Evolutionary conservation across 306 rosid genomes (phyloP), one percentile per base, ranked within the genome.

Genomic region (Casuarina glauca): DNA sequence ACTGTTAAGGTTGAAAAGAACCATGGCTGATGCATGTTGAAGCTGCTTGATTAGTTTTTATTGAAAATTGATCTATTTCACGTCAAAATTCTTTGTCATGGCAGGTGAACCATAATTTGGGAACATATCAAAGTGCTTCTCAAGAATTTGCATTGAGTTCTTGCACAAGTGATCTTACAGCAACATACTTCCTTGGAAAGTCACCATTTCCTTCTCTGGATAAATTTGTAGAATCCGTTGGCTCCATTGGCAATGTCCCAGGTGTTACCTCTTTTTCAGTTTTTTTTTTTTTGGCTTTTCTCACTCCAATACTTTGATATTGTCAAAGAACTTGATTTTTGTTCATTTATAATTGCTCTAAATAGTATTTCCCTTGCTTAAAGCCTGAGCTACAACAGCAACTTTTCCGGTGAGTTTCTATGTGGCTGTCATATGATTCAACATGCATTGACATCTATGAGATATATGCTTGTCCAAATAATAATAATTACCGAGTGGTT

Each of bases 141-240:
- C 77, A 76, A 63, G 88, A 86, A 77, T 67, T 70, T 77, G 66
- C 87, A 41, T 68, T 75, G 75, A 79, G 53, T 80, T 76, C 84
- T 61, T 78, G 84, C 77, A 63, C 78, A 74, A 85, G 78, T 62
- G 90, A 88, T 70, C 73, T 77, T 87, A 85, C 97, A 73, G 57
- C 88, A 44, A 74, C 97, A 20, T 94, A 84, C 88, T 86, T 88
- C 45, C 74, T 83, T 81, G 97, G 95, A 48, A 90, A 81, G 74
- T 94, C 98, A 58, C 97, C 98, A 67, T 88, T 92, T 78, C 95
- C 95, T 60, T 86, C 79, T 84, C 79, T 94, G 79, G 97, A 94
- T 74, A 76, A 77, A 64, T 94, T 92, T 86, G 87, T 90, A 72
- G 85, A 88, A 76, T 90, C 88, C 9, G 83, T 88, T 79, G 93